Evolutionary conservation across 2,329 filamentous ascomycete genomes (phyloP).

Genomic region (Aureobasidium zeae): DNA sequence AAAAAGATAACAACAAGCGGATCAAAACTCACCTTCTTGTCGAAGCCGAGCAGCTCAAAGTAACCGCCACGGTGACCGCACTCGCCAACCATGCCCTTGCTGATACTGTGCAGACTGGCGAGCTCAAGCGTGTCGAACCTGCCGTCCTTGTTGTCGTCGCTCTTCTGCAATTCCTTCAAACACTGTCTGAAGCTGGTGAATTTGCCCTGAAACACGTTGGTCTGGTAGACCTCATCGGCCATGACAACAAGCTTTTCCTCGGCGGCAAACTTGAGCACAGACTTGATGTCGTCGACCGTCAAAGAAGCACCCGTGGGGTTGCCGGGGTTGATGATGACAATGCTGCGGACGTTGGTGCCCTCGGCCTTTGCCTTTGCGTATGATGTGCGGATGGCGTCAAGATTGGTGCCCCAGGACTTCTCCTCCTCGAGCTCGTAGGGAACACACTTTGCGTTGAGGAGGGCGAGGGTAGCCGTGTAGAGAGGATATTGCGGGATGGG

Average conservation of each 20-base stretch:
- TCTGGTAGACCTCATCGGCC: conserved; percentile 98
- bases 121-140: conserved; percentile 81
- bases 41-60: conserved; percentile 90
- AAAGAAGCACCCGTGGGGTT: conserved; percentile 93
- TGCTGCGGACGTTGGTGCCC: conserved; percentile 79
- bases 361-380: conserved; percentile 65
- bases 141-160: conserved; percentile 51
- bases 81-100: conserved; percentile 98
- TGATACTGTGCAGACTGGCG: conserved; percentile 83
- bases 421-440: conserved; percentile 90
- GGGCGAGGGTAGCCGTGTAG: conserved; percentile 83
- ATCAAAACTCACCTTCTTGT: conserved; percentile 35
- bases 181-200: conserved; percentile 94
- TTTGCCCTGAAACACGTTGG: conserved; percentile 89
- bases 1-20: not conserved
- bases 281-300: conserved; percentile 65
- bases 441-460: conserved; percentile 78
- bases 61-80: conserved; percentile 96
- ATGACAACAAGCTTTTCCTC: conserved; percentile 80
- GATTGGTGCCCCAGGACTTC: conserved; percentile 77
- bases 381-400: conserved; percentile 64
- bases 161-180: conserved; percentile 68
- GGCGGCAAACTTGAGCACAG: conserved; percentile 77
- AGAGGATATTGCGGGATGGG: conserved; percentile 97
- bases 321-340: conserved; percentile 96